Conservation (phyloP, 169 alveolate genomes). For the Eimeria tenella region DNA sequence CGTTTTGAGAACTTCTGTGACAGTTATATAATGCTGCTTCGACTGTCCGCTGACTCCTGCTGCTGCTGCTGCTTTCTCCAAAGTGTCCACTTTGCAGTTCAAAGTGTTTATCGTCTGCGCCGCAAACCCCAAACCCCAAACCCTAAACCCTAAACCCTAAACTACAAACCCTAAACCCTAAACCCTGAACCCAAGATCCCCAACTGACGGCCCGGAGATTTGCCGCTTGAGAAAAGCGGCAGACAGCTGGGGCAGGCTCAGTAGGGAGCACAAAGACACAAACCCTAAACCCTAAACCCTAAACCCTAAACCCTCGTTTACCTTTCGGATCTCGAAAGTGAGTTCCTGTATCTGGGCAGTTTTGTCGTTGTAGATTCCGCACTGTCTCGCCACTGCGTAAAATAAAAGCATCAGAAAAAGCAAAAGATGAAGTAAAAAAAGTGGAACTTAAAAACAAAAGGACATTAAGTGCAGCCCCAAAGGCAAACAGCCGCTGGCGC, state of each 20-base stretch:
- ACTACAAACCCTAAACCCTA: neutral
- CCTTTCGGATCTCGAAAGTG: slow-evolving; percentile 80
- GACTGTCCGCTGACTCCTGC: slow-evolving; percentile 68
- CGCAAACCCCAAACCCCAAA: neutral
- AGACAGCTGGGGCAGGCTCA: too few species aligned
- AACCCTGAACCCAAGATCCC: neutral
- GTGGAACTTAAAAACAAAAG: neutral
- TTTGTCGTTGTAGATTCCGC: slow-evolving; percentile 83
- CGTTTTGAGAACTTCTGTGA: slow-evolving; percentile 79
- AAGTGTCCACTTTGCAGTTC: slow-evolving; percentile 77
- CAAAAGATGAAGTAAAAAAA: neutral
- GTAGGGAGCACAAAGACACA: neutral
- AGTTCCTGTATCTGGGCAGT: slow-evolving; percentile 81
- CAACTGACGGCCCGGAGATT: neutral
- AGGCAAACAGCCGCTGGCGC: neutral
- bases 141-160: slow-evolving; percentile 31
- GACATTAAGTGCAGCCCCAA: neutral
- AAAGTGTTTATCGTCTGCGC: slow-evolving; percentile 77
- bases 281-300: neutral
- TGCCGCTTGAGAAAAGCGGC: too few species aligned
- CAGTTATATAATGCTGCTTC: slow-evolving; percentile 74
- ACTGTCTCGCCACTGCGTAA: slow-evolving; percentile 75
- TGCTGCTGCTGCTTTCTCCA: slow-evolving; percentile 75
- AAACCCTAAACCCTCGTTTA: neutral
- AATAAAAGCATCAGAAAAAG: too few species aligned